A percentile compares a stretch with the other conserved stretches of the same genome.
Conservation (phyloP, 768 basidiomycete species). For the Mrakia blollopis region DNA sequence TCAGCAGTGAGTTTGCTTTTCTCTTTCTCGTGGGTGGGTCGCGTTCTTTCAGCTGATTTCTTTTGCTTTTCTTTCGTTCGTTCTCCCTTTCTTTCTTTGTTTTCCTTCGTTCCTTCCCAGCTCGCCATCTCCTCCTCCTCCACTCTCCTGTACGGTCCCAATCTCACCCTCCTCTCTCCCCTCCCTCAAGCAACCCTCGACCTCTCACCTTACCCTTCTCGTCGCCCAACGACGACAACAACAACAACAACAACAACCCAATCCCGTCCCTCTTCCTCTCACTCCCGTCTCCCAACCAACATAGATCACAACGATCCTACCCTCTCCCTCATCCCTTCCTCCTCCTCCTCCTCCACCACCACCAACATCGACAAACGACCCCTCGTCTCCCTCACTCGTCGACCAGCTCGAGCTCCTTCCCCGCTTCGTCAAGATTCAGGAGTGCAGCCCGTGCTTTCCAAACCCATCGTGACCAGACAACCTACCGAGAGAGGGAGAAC, state of each 20-base stretch:
- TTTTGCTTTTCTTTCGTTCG: background rate
- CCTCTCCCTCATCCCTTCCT: background rate
- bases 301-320: background rate
- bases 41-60: background rate
- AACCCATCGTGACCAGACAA: background rate
- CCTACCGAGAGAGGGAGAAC: background rate
- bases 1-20: background rate
- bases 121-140: constrained; percentile 4
- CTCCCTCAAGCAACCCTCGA: background rate
- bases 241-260: no score
- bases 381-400: background rate
- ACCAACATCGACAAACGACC: background rate
- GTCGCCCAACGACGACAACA: no score
- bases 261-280: background rate
- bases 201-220: background rate
- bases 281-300: background rate
- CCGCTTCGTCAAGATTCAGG: constrained; percentile 1
- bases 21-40: background rate
- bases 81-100: background rate
- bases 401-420: background rate
- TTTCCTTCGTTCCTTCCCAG: background rate
- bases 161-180: constrained; percentile 1
- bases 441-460: background rate
- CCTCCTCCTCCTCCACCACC: background rate
- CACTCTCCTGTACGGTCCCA: constrained; percentile 12